phyloP scores from a whole-genome alignment of 2,329 filamentous ascomycete species.

The Lachnellula suecica region DNA sequence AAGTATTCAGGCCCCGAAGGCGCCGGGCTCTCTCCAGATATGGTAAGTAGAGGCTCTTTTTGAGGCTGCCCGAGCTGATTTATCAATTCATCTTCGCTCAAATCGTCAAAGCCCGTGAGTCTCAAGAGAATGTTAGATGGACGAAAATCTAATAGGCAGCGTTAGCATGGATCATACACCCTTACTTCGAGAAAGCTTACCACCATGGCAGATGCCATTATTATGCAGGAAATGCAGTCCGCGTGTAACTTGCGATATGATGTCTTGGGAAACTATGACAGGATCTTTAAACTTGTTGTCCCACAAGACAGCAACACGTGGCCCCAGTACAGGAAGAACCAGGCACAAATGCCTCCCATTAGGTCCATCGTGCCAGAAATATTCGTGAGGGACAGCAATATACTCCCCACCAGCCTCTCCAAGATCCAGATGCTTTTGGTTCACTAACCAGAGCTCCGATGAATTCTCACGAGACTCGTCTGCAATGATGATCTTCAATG shows the following conservation, averaged over 20 bases:
- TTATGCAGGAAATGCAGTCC: conserved; percentile 6
- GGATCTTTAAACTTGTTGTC: conserved; percentile 7
- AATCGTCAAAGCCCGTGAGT: conserved; percentile 6
- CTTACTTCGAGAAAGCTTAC: background rate
- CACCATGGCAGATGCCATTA: conserved; percentile 10
- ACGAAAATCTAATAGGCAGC: conserved; percentile 9
- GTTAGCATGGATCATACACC: conserved; percentile 1
- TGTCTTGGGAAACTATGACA: conserved; percentile 3
- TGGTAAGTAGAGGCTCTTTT: conserved; percentile 11
- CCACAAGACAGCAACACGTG: conserved; percentile 10
- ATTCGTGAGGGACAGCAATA: conserved; percentile 6
- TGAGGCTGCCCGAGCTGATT: conserved; percentile 7
- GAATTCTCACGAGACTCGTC: conserved; percentile 8
- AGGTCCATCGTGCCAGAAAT: conserved; percentile 10
- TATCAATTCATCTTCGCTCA: conserved; percentile 9
- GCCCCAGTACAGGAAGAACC: conserved; percentile 12
- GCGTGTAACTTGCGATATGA: conserved; percentile 7
- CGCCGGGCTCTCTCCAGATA: conserved; percentile 8
- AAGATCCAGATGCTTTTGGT: conserved; percentile 7
- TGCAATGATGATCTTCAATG: conserved; percentile 12
- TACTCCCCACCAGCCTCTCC: conserved; percentile 7
- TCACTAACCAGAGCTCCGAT: conserved; percentile 7
- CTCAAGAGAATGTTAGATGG: conserved; percentile 12
- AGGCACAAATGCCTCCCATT: conserved; percentile 11
- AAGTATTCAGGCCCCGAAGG: conserved; percentile 13